Evolutionary conservation across 169 alveolate species (phyloP), one percentile per base, ranked within the genome.

Genomic region (Cyclospora cayetanensis): DNA sequence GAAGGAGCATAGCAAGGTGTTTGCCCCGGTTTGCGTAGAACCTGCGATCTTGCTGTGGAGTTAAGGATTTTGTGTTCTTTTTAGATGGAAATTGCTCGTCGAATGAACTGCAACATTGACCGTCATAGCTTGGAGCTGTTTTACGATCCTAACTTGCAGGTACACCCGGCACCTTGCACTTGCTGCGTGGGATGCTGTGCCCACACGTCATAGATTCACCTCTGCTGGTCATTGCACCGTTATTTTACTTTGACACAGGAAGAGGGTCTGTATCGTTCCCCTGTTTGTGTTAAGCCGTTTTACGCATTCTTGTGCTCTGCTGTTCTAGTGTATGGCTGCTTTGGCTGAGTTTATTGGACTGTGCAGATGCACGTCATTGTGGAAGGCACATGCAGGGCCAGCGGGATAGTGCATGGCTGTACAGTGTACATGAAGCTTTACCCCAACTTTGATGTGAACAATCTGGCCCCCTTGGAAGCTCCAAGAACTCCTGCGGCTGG

Each of bases 101-200:
- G 70, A 5, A 79, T 79, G 89, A 79, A 79, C 50, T 79, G 89
- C 50, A 31, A 34, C 25, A 50, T 46, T 4, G 29, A 22, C 41
- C 31, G 66, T 12, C 52, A 25, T 4, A 72, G 50, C 25, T 15
- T 79, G 52, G 53, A 50, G 74, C 43, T 79, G 43, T 79, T 20
- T 72, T 46, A 12, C 18, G 89, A 79, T 50, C 70, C 52, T 0
- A 34, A 37, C 53, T 20, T 79, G 29, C 89, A 79, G 72, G 89
- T 79, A 35, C 52, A 42, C 11, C n/a, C n/a, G n/a, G n/a, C n/a
- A n/a, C n/a, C n/a, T n/a, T n/a, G n/a, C n/a, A n/a, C n/a, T n/a
- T n/a, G n/a, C n/a, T n/a, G n/a, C n/a, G n/a, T n/a, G n/a, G n/a
- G n/a, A n/a, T n/a, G n/a, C n/a, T n/a, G n/a, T n/a, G n/a, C n/a